A percentile compares a stretch with the other conserved stretches of the same genome.
Conservation (phyloP, 2,329 filamentous ascomycete genomes). For the Simplicillium sp. region DNA sequence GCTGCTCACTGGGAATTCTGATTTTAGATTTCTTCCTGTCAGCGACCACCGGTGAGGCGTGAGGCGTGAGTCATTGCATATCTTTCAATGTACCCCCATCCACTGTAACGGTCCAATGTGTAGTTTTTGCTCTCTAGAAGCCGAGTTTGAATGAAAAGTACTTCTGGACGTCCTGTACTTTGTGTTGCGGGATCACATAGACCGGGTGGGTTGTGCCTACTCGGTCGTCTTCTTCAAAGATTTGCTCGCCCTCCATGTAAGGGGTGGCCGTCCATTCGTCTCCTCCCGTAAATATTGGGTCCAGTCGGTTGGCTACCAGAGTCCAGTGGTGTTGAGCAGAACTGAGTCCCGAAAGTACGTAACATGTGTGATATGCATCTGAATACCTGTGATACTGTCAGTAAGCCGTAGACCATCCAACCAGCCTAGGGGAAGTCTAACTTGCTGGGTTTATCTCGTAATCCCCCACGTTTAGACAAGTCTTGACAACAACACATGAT, state of each 20-base stretch:
- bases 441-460: conserved; percentile 91
- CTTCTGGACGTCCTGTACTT: conserved; percentile 52
- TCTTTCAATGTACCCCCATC: too few species aligned
- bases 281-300: conserved; percentile 21
- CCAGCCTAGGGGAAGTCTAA: conserved; percentile 33
- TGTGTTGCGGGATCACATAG: conserved; percentile 69
- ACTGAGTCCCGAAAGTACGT: conserved; percentile 79
- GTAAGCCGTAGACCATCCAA: conserved; percentile 3
- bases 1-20: too few species aligned
- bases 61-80: too few species aligned
- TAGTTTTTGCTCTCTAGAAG: conserved; percentile 26
- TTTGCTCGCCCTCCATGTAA: conserved; percentile 44
- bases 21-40: too few species aligned
- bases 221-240: conserved; percentile 63
- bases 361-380: conserved; percentile 89
- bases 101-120: too few species aligned
- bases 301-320: conserved; percentile 24
- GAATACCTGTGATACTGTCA: conserved; percentile 42
- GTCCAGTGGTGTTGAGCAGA: conserved; percentile 64
- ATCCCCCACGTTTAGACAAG: conserved; percentile 58
- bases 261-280: conserved; percentile 38
- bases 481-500: conserved; percentile 85
- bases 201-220: conserved; percentile 70
- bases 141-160: conserved; percentile 54
- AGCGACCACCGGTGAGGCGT: too few species aligned